Evolutionary conservation across 1,284 basidiomycete species (phyloP).

Genomic region (Cutaneotrichosporon curvatum): DNA sequence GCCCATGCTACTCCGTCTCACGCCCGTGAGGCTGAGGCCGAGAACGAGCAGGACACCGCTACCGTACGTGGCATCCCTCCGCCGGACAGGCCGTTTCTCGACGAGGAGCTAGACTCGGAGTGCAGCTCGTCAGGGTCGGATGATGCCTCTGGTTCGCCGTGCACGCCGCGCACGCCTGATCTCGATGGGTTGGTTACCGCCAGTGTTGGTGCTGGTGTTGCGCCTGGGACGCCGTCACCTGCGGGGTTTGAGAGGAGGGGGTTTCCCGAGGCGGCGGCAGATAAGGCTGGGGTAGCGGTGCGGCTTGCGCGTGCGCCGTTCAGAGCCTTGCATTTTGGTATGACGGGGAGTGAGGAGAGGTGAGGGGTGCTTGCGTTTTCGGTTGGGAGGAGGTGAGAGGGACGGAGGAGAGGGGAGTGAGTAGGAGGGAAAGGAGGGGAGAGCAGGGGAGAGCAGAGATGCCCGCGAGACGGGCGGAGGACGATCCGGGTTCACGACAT

Average conservation of each 20-base stretch:
- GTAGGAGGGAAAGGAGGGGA: too few relatives aligned
- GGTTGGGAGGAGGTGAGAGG: too few relatives aligned
- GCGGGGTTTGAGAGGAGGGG: too few relatives aligned
- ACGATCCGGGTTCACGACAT: too few relatives aligned
- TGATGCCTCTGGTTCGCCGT: slow-evolving; percentile 7
- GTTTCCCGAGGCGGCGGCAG: neutral
- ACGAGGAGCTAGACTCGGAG: neutral
- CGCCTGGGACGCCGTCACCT: neutral
- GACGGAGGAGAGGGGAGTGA: too few relatives aligned
- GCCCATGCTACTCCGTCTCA: too few relatives aligned
- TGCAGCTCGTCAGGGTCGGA: slow-evolving; percentile 4
- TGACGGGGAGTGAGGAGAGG: too few relatives aligned
- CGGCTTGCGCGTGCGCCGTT: neutral
- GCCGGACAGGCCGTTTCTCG: too few relatives aligned
- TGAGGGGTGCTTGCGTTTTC: too few relatives aligned
- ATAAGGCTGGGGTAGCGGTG: neutral
- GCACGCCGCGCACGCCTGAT: slow-evolving; percentile 16
- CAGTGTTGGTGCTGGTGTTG: neutral
- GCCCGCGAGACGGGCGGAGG: too few relatives aligned
- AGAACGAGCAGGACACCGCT: neutral
- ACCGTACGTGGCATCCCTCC: neutral
- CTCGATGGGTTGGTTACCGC: slow-evolving; percentile 2
- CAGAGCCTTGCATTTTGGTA: neutral
- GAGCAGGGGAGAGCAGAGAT: too few relatives aligned
- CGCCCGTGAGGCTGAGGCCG: too few relatives aligned